Percentiles rank a stretch among this genome's conserved stretches.
These are phyloP conservation scores for Rubia occidens DNA, from an alignment of 305 asterid genomes.

Conservation along the genomic window DNA sequence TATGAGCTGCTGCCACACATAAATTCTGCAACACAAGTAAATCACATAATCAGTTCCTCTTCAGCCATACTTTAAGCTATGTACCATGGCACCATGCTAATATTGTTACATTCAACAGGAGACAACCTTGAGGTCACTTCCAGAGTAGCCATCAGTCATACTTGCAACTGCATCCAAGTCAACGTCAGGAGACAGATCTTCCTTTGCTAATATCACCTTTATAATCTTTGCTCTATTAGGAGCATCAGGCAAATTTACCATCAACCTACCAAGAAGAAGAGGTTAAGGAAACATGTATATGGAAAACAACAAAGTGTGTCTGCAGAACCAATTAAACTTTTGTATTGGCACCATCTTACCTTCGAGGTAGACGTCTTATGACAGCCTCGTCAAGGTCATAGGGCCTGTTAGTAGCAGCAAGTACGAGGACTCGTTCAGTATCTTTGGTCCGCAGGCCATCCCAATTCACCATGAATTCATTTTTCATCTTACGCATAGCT, in stretches of 20 bases:
- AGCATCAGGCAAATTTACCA: constrained; percentile 51
- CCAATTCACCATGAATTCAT: constrained; percentile 53
- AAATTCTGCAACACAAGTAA: constrained; percentile 37
- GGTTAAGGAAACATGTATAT: constrained; percentile 1
- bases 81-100: background rate
- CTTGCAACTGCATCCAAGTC: constrained; percentile 32
- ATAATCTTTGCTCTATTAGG: constrained; percentile 38
- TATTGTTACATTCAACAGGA: background rate
- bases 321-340: background rate
- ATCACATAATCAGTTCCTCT: background rate
- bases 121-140: constrained; percentile 45
- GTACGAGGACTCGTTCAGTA: constrained; percentile 45
- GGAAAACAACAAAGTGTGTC: background rate
- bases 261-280: constrained; percentile 28
- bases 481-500: constrained; percentile 54
- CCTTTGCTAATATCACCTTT: constrained; percentile 36
- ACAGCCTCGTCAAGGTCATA: constrained; percentile 53
- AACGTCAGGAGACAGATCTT: constrained; percentile 33
- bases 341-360: constrained; percentile 16
- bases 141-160: constrained; percentile 44
- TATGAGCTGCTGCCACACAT: constrained; percentile 63
- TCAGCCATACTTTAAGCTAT: background rate
- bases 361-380: constrained; percentile 43
- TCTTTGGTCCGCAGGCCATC: constrained; percentile 51
- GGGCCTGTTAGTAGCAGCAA: constrained; percentile 50